phyloP scores from a whole-genome alignment of 176 grass and related monocot species.

The Eleusine coracana region DNA sequence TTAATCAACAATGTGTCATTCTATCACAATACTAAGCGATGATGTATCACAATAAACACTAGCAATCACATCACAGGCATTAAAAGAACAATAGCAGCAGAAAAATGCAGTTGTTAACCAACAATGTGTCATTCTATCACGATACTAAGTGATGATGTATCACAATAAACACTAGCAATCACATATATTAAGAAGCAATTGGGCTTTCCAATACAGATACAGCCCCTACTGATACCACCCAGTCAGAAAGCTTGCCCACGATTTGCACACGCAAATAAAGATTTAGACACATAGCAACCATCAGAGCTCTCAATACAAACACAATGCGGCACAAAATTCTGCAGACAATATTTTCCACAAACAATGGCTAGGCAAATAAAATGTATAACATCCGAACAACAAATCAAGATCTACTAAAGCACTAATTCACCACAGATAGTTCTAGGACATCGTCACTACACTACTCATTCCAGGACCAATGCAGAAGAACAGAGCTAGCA shows the following conservation, averaged over 20 bases:
- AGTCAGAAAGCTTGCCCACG: neutral
- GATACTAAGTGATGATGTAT: neutral
- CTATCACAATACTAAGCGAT: neutral
- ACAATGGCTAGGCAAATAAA: too few species aligned
- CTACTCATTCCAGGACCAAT: neutral
- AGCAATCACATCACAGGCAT: neutral
- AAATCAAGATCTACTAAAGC: slow-evolving; percentile 5
- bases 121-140: neutral
- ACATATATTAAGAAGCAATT: neutral
- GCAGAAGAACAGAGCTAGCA: neutral
- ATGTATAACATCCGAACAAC: neutral
- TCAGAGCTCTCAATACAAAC: neutral
- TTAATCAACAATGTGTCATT: neutral
- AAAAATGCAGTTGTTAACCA: neutral
- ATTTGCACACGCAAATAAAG: neutral
- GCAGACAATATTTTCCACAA: neutral
- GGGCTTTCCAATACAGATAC: too few species aligned
- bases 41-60: neutral
- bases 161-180: neutral
- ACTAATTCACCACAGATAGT: neutral
- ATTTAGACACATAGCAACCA: neutral
- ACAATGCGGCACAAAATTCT: neutral
- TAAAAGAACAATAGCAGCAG: neutral
- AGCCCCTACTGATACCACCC: neutral
- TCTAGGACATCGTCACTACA: neutral